phyloP scores from a whole-genome alignment of 441 rosid species.

The Eruca vesicaria region DNA sequence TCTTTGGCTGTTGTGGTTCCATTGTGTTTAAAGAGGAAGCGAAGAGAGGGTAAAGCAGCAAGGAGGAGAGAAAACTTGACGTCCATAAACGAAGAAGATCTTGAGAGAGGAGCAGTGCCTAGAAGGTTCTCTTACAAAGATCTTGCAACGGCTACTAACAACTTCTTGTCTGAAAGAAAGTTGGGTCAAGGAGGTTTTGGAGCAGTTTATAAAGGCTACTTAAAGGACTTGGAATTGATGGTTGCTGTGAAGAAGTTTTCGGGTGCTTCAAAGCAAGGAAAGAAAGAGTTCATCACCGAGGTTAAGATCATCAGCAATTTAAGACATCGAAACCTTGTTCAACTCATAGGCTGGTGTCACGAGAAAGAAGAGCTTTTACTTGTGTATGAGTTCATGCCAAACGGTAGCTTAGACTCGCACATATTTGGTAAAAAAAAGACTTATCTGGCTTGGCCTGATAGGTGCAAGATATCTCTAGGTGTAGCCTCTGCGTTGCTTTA shows the following conservation, averaged over 20 bases:
- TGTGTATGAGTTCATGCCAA: constrained; percentile 64
- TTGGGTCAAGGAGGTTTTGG: neutral
- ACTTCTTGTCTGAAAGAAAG: neutral
- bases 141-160: neutral
- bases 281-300: neutral
- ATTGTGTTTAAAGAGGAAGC: neutral
- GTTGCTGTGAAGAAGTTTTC: neutral
- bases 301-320: neutral
- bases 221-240: neutral
- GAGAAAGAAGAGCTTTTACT: constrained; percentile 34
- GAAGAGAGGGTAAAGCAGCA: neutral
- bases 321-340: neutral
- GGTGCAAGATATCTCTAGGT: neutral
- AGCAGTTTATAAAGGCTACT: neutral
- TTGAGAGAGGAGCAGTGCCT: neutral
- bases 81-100: neutral
- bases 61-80: neutral
- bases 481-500: constrained; percentile 3
- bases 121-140: neutral
- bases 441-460: neutral
- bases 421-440: neutral
- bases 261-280: neutral
- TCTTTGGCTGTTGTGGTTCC: neutral
- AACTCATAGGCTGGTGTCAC: constrained; percentile 9
- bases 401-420: neutral